Conservation (phyloP, 305 asterid species). For the Solanum chacoense region DNA sequence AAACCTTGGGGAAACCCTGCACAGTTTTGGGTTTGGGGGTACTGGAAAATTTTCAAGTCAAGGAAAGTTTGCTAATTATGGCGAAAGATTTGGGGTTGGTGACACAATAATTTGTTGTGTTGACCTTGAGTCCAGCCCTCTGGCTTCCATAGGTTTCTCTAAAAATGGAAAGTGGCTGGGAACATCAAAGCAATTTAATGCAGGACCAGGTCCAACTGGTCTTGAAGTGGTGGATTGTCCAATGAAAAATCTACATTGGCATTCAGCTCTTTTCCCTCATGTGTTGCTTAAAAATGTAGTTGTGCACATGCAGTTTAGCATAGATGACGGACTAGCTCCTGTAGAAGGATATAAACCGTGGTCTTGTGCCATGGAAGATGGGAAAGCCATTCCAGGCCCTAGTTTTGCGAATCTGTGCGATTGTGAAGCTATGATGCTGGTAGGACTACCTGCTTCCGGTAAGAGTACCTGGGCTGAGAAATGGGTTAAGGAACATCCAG, state of each 20-base stretch:
- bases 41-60: conserved; percentile 35
- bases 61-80: conserved; percentile 26
- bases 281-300: conserved; percentile 44
- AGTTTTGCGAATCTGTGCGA: conserved; percentile 17
- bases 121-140: conserved; percentile 34
- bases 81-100: conserved; percentile 40
- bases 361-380: conserved; percentile 32
- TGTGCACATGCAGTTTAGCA: conserved; percentile 40
- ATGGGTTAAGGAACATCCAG: conserved; percentile 40
- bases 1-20: conserved; percentile 39
- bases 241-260: conserved; percentile 17
- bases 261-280: conserved; percentile 50
- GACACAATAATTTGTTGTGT: conserved; percentile 41
- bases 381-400: conserved; percentile 37
- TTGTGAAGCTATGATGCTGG: conserved; percentile 54
- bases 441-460: conserved; percentile 59
- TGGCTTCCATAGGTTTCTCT: conserved; percentile 43
- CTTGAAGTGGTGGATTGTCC: conserved; percentile 28
- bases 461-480: conserved; percentile 64
- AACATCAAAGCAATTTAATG: conserved; percentile 38
- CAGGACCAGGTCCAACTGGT: conserved; percentile 36
- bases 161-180: conserved; percentile 55
- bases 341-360: conserved; percentile 44
- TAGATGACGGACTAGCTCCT: conserved; percentile 37
- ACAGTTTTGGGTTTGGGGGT: conserved; percentile 47